Conservation (phyloP, 345 rosid genomes). For the Aegle marmelos region DNA sequence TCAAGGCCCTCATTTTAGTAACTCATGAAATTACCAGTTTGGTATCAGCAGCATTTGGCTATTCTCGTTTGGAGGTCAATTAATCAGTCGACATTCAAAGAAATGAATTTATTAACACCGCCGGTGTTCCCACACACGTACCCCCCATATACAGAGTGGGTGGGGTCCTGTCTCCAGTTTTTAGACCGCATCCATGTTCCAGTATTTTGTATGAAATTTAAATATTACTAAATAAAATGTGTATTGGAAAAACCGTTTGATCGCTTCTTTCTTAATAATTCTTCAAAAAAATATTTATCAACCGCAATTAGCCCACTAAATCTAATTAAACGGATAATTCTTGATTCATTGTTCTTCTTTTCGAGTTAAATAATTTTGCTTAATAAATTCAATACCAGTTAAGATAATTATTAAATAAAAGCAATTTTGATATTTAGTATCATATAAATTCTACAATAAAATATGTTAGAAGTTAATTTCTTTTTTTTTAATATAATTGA, state of each 20-base stretch:
- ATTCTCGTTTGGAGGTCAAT: not conserved
- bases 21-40: not conserved
- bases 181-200: not conserved
- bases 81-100: not conserved
- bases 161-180: not conserved
- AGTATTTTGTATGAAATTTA: not conserved
- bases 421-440: too few relatives aligned
- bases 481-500: too few relatives aligned
- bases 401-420: too few relatives aligned
- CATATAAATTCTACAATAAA: too few relatives aligned
- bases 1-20: not conserved
- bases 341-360: too few relatives aligned
- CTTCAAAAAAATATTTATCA: not conserved
- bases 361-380: too few relatives aligned
- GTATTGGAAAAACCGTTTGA: not conserved
- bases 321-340: too few relatives aligned
- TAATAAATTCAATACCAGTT: too few relatives aligned
- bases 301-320: too few relatives aligned
- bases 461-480: too few relatives aligned
- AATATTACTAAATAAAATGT: not conserved
- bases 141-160: not conserved
- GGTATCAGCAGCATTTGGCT: not conserved
- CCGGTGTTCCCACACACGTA: not conserved
- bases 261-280: not conserved
- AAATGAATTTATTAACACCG: not conserved